Evolutionary conservation across 1,284 basidiomycete species (phyloP).

Genomic region (Agaricales sp.): DNA sequence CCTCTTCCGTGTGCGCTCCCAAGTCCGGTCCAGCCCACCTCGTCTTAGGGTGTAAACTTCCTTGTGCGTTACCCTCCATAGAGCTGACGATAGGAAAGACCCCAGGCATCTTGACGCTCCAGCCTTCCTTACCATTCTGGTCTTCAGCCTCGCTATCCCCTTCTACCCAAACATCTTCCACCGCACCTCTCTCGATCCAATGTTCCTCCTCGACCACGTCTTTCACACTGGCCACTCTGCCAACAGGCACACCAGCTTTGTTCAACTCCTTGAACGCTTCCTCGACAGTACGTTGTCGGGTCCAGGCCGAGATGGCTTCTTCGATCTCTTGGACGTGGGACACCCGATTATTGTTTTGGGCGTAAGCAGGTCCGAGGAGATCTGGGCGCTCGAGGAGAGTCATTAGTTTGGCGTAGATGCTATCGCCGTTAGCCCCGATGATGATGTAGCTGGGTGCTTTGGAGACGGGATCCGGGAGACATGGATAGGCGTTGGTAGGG

Average conservation of each 20-base stretch:
- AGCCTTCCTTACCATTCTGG: conserved; percentile 25
- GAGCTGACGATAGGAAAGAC: conserved; percentile 41
- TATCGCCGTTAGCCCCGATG: conserved; percentile 62
- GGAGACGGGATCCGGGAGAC: conserved; percentile 35
- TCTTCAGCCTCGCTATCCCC: conserved; percentile 23
- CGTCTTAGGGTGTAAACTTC: conserved; percentile 43
- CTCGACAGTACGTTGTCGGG: conserved; percentile 29
- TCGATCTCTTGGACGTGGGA: conserved; percentile 49
- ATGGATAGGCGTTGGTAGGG: conserved; percentile 63
- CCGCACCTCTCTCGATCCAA: conserved; percentile 37
- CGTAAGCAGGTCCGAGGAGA: conserved; percentile 41
- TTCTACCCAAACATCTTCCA: conserved; percentile 48
- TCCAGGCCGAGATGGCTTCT: conserved; percentile 49
- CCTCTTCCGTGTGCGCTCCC: conserved; percentile 52
- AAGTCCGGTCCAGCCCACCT: conserved; percentile 61
- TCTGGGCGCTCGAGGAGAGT: conserved; percentile 43
- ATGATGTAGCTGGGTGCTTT: conserved; percentile 44
- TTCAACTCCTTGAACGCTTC: conserved; percentile 34
- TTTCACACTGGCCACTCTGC: conserved; percentile 48
- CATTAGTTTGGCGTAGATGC: conserved; percentile 60
- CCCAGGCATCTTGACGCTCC: conserved; percentile 56
- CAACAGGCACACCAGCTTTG: conserved; percentile 45
- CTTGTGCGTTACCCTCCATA: conserved; percentile 10
- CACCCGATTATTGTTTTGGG: conserved; percentile 56
- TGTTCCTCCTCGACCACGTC: conserved; percentile 54